Evolutionary conservation across 768 basidiomycete species (phyloP), one percentile per base, ranked within the genome.

Genomic region (Leccinellum albellum): DNA sequence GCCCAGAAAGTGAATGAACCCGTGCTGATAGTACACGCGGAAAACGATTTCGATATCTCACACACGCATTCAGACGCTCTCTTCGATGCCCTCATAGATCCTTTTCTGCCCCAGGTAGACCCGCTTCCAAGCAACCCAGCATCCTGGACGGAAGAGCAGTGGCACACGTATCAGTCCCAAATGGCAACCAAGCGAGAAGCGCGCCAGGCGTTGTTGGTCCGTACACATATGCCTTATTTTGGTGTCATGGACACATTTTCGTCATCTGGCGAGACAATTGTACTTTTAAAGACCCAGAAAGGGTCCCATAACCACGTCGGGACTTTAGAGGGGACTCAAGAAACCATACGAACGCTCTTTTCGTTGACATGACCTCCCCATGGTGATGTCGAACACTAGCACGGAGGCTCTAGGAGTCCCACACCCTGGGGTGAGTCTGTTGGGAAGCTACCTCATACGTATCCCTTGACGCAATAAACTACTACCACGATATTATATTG

Each of bases 1-100:
- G 21, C 35, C 28, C 65, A 91, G 89, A 76, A 79, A 56, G 81
- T 91, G 62, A 82, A 83, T 61, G 81, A 82, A 0, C 84, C 87
- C 9, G 79, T 89, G 7, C 74, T 93, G 35, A 79, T 94, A 60
- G 84, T 80, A 0, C 92, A 94, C 68, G 84, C 91, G 7, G 76
- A 80, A 58, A 78, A 92, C 67, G 92, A 94, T 71, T 76, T 74
- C 62, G 86, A 89, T 23, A 91, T 94, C 48, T 85, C 86, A 0
- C 77, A 83, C 61, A 74, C 79, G 1, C 91, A 94, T 67, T 86
- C 91, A 0, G 75, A 78, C 14, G 71, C 76, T 0, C 80, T 94
- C 23, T 91, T 91, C 71, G 77, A 88, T 28, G 75, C 80, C 0
- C 81, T 92, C 55, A 67, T 90, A 29, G 83, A 85, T 21, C 83